These are phyloP conservation scores for Sphagnum magellanicum DNA, from an alignment of 228 moss, liverwort and hornwort genomes.

Conservation along the genomic window DNA sequence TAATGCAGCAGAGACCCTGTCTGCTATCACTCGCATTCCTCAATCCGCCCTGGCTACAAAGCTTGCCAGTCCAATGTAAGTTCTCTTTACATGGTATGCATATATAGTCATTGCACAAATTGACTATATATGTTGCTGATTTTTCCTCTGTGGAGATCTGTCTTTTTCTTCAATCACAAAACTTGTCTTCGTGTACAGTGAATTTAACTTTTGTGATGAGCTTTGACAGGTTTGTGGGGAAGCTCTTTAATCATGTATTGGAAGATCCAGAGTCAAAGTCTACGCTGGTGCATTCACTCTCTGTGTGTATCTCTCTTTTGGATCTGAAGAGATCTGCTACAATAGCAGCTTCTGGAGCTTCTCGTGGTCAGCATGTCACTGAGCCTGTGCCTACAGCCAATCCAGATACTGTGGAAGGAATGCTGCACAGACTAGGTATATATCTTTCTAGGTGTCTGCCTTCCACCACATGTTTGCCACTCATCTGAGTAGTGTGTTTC, in stretches of 20 bases:
- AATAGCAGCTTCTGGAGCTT: conserved; percentile 59
- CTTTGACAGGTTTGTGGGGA: conserved; percentile 76
- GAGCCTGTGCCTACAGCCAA: conserved; percentile 81
- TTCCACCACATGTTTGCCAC: background rate
- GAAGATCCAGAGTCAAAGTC: conserved; percentile 98
- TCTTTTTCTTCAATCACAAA: too few species aligned
- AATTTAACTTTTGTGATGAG: background rate
- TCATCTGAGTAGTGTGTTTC: background rate
- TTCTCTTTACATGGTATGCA: background rate
- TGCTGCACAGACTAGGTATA: conserved; percentile 94
- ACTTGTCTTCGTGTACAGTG: too few species aligned
- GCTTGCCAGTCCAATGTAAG: conserved; percentile 81
- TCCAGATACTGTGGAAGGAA: conserved; percentile 96
- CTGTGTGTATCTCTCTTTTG: conserved; percentile 90
- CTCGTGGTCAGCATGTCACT: conserved; percentile 71
- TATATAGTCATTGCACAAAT: too few species aligned
- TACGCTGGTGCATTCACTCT: conserved; percentile 83
- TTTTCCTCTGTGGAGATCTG: too few species aligned
- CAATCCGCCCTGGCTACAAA: conserved; percentile 94
- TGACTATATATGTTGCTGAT: too few species aligned
- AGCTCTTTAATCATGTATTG: conserved; percentile 87
- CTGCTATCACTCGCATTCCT: conserved; percentile 87
- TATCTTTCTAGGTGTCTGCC: background rate
- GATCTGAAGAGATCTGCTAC: conserved; percentile 94
- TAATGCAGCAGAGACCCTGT: conserved; percentile 94